A percentile compares a stretch with the other conserved stretches of the same genome.
Evolutionary conservation across 371 early-diverging fungal genomes (phyloP).

Genomic region (Chytridium lagenaria): DNA sequence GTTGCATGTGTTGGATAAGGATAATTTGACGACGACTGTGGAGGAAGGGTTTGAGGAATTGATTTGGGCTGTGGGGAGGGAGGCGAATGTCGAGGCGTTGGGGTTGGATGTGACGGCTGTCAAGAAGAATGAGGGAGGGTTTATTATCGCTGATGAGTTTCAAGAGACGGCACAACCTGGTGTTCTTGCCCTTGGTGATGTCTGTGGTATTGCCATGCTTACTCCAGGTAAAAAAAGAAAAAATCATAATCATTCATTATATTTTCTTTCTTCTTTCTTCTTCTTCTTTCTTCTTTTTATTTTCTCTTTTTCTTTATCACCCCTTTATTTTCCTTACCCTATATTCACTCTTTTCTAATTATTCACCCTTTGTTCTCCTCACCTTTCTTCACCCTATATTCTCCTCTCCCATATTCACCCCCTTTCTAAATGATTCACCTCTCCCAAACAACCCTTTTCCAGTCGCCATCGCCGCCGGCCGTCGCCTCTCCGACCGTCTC

Average conservation of each 20-base stretch:
- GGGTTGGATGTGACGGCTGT: constrained; percentile 71
- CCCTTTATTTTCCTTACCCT: neutral
- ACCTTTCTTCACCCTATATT: too few relatives aligned
- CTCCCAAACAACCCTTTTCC: too few relatives aligned
- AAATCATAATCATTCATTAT: neutral
- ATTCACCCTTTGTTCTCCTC: too few relatives aligned
- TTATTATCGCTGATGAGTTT: constrained; percentile 81
- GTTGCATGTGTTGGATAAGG: constrained; percentile 30
- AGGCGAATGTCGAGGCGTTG: constrained; percentile 73
- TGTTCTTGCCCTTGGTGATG: constrained; percentile 94
- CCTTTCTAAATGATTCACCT: too few relatives aligned
- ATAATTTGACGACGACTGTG: constrained; percentile 2
- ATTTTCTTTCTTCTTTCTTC: constrained; percentile 1
- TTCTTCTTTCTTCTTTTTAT: neutral
- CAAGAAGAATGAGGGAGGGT: constrained; percentile 65
- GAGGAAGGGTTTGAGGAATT: constrained; percentile 53
- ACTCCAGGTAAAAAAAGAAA: constrained; percentile 78
- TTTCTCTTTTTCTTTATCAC: neutral
- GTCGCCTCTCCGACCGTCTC: constrained; percentile 88
- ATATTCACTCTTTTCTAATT: constrained; percentile 7
- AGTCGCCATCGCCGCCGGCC: constrained; percentile 92
- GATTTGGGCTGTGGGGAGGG: constrained; percentile 80
- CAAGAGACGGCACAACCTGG: constrained; percentile 78
- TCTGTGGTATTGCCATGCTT: constrained; percentile 88
- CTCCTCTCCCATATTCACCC: too few relatives aligned